Evolutionary conservation across 2,329 filamentous ascomycete genomes (phyloP).

Genomic region (Pseudocercospora vitis): DNA sequence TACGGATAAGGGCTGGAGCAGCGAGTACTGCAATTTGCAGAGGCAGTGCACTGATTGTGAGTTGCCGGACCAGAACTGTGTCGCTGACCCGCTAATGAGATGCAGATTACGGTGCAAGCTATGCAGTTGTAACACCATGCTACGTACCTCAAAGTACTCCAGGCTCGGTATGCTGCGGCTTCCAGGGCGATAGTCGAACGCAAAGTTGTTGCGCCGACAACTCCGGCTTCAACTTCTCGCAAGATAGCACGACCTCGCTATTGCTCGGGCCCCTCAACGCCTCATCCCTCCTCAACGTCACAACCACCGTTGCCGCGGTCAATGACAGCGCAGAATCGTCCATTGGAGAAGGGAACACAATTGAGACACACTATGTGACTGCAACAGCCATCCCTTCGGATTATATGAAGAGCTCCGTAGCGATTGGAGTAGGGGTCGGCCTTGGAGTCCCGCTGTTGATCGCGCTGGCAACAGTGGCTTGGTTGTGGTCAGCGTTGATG

Average conservation of each 20-base stretch:
- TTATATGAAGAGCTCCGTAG: neutral
- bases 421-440: constrained; percentile 4
- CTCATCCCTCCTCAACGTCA: constrained; percentile 1
- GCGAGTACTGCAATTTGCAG: constrained; percentile 2
- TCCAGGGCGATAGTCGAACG: neutral
- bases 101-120: neutral
- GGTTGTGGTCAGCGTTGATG: neutral
- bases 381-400: neutral
- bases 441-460: constrained; percentile 2
- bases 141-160: neutral
- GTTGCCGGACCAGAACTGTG: neutral
- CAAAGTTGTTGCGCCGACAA: neutral
- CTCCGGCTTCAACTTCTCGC: constrained; percentile 4
- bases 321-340: neutral
- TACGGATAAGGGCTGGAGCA: constrained; percentile 2
- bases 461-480: constrained; percentile 23
- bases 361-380: neutral
- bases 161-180: neutral
- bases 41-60: neutral
- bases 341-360: neutral
- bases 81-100: neutral
- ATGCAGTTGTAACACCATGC: constrained; percentile 6
- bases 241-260: neutral
- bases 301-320: neutral
- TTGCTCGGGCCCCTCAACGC: constrained; percentile 1